Conservation (phyloP, 768 basidiomycete species). For the Mycena venus region DNA sequence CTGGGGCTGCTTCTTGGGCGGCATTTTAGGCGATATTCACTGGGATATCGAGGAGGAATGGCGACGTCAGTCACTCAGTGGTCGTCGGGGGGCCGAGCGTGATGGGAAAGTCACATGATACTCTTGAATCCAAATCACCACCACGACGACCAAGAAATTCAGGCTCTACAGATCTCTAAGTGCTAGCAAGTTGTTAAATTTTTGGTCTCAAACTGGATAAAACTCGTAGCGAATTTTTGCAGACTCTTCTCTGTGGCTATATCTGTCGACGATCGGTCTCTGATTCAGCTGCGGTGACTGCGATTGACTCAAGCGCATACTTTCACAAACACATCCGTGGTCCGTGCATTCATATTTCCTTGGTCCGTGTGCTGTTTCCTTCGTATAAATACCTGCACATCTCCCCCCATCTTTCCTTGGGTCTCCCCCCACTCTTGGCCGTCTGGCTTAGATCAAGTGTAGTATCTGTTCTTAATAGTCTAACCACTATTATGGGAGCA, state of each 20-base stretch:
- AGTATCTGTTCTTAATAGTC: conserved; percentile 24
- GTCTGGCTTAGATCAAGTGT: conserved; percentile 20
- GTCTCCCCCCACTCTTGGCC: background rate
- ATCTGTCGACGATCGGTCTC: too few species aligned
- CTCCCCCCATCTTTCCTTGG: background rate
- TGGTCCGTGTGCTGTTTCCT: conserved; percentile 3
- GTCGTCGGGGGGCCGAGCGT: conserved; percentile 12
- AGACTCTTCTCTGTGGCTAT: too few species aligned
- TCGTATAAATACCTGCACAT: background rate
- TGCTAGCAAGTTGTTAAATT: background rate
- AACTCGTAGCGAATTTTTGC: background rate
- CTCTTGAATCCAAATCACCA: background rate
- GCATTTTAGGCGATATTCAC: conserved; percentile 59
- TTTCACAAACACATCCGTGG: background rate
- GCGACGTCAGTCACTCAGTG: background rate
- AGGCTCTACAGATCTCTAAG: background rate
- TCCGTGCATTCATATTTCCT: background rate
- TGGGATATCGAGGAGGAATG: background rate
- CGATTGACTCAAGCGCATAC: background rate
- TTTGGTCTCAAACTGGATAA: background rate
- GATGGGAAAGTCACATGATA: background rate
- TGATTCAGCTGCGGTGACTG: background rate
- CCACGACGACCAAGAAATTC: background rate
- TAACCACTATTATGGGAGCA: conserved; percentile 9
- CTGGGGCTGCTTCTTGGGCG: conserved; percentile 82